Evolutionary conservation across 306 rosid species (phyloP), one percentile per base, ranked within the genome.

Genomic region (Cotoneaster glaucophyllus): DNA sequence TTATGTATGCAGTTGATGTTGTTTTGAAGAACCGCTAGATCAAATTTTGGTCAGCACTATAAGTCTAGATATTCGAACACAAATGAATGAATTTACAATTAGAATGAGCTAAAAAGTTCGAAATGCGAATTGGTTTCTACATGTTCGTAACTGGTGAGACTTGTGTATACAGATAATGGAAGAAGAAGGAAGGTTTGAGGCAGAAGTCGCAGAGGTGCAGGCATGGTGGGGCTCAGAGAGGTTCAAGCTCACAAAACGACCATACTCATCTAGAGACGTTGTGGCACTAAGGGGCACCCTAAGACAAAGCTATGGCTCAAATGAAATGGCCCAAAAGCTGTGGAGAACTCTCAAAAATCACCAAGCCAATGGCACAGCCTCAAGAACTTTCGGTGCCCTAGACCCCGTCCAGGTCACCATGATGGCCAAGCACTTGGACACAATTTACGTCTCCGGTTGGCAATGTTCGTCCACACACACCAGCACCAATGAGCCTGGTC

Each of bases 381-480:
- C 99, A 0, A 85, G 98, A 71, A 95, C 99, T 22, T 95, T 95
- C 29, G 99, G 99, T 57, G 98, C 99, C 34, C 95, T 95, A 1
- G 99, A 95, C 75, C 99, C 99, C 0, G 97, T 95, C 69, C 97
- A 95, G 57, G 97, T 95, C 37, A 89, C 96, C 76, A 93, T 92
- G 85, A 95, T 95, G 99, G 99, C 97, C 25, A 87, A 84, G 83
- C 95, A 95, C 64, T 81, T 95, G 82, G 99, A 95, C 84, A 76
- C 96, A 31, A 86, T 95, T 29, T 95, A 95, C 31, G 99, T 95
- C 87, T 95, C 99, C 2, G 98, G 99, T 3, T 95, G 99, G 99
- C 99, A 95, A 21, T 95, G 99, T 64, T 92, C 98, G 15, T 84
- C 98, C 54, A 92, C 99, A 14, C 98, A 93, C 81, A 89, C 99